A percentile compares a stretch with the other conserved stretches of the same genome.
Conservation (phyloP, 306 rosid species). For the Casuarina cunninghamiana region DNA sequence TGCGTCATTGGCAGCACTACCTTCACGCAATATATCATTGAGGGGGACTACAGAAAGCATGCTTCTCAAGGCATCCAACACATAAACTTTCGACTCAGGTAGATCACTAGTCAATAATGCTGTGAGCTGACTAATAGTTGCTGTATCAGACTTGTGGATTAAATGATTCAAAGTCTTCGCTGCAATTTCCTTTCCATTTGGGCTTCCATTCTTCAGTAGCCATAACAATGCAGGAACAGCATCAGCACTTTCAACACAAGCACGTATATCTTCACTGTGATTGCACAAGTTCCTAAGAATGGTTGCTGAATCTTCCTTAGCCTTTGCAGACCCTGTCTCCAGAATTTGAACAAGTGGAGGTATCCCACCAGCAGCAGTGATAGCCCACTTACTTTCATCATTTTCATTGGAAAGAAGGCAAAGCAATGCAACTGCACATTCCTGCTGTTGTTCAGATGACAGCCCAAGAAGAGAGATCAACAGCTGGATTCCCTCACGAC, state of each 20-base stretch:
- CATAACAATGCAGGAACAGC: conserved; percentile 97
- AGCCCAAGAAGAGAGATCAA: conserved; percentile 95
- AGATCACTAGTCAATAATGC: conserved; percentile 90
- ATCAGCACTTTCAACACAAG: conserved; percentile 98
- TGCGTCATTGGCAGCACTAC: conserved; percentile 93
- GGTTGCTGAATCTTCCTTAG: conserved; percentile 97
- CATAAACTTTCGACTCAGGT: conserved; percentile 85
- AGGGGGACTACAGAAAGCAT: conserved; percentile 94
- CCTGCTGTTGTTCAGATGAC: conserved; percentile 98
- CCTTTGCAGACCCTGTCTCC: conserved; percentile 93
- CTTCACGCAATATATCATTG: conserved; percentile 82
- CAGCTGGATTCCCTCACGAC: conserved; percentile 95
- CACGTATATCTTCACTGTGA: conserved; percentile 98
- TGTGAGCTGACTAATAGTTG: conserved; percentile 95
- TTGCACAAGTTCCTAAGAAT: conserved; percentile 96
- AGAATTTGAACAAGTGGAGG: conserved; percentile 99
- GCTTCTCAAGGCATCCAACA: conserved; percentile 87
- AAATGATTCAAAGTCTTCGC: conserved; percentile 93
- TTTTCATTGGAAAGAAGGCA: conserved; percentile 86
- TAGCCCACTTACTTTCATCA: conserved; percentile 98
- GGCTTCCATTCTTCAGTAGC: conserved; percentile 94
- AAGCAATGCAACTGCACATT: conserved; percentile 95
- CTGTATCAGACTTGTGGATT: conserved; percentile 94
- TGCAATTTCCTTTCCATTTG: conserved; percentile 97
- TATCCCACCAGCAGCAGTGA: conserved; percentile 99